phyloP scores from a whole-genome alignment of 371 early-diverging fungal species.

The Lichtheimia hyalospora region DNA sequence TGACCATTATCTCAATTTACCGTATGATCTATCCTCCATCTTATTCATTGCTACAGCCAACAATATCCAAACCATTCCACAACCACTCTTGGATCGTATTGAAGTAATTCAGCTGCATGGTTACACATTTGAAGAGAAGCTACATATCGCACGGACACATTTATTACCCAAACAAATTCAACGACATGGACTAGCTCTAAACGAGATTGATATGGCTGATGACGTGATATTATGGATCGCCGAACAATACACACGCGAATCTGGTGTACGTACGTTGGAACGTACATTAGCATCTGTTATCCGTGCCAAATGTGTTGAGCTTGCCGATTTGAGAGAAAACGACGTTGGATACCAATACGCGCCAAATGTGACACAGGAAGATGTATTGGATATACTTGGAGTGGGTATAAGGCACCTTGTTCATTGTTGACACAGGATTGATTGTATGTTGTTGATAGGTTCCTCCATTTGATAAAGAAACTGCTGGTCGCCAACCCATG shows the following conservation, averaged over 20 bases:
- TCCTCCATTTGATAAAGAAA: conserved; percentile 51
- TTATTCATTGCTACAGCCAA: conserved; percentile 91
- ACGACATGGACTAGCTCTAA: conserved; percentile 58
- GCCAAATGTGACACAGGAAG: conserved; percentile 27
- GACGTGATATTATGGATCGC: conserved; percentile 60
- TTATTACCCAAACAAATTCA: conserved; percentile 67
- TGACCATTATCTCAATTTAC: conserved; percentile 84
- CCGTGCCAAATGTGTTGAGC: conserved; percentile 72
- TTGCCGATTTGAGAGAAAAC: conserved; percentile 40
- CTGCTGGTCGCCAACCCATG: conserved; percentile 57
- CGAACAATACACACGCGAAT: conserved; percentile 77
- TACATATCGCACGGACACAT: conserved; percentile 47
- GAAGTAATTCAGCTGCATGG: conserved; percentile 83
- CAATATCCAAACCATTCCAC: conserved; percentile 73
- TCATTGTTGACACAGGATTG: neutral
- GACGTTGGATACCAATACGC: conserved; percentile 22
- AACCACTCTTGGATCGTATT: conserved; percentile 85
- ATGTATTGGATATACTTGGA: conserved; percentile 70
- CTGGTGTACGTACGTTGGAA: conserved; percentile 82
- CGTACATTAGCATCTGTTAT: conserved; percentile 74
- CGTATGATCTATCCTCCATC: conserved; percentile 78
- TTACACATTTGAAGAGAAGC: conserved; percentile 85
- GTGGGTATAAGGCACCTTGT: conserved; percentile 18
- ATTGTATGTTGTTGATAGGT: conserved; percentile 13
- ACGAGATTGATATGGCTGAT: conserved; percentile 47